Percentiles rank a stretch among this genome's conserved stretches.
phyloP scores from a whole-genome alignment of 345 rosid species.

The Murraya koenigii region DNA sequence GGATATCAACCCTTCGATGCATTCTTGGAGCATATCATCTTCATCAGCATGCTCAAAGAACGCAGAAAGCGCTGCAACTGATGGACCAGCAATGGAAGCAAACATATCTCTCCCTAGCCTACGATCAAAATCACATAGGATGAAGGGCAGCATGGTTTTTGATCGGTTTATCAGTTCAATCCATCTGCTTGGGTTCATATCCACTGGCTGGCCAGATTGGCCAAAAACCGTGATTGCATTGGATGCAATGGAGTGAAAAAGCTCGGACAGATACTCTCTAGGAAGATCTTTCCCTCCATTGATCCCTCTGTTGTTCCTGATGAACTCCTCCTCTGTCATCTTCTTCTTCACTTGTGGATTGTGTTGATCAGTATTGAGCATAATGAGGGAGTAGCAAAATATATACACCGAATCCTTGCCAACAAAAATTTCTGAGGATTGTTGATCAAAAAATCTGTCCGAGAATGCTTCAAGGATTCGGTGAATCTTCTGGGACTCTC shows the following conservation, averaged over 20 bases:
- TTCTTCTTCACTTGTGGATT: conserved; percentile 91
- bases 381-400: conserved; percentile 81
- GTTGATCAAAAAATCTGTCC: conserved; percentile 65
- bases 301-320: conserved; percentile 79
- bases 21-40: conserved; percentile 84
- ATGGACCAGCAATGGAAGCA: conserved; percentile 80
- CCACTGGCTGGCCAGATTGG: conserved; percentile 42
- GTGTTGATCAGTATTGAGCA: conserved; percentile 95
- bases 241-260: conserved; percentile 67
- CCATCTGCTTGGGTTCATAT: conserved; percentile 81
- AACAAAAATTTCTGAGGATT: conserved; percentile 63
- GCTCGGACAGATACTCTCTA: conserved; percentile 82
- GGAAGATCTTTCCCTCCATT: conserved; percentile 89
- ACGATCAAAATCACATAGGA: conserved; percentile 57
- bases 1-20: conserved; percentile 84
- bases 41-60: conserved; percentile 89
- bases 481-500: conserved; percentile 90
- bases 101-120: conserved; percentile 87
- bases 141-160: conserved; percentile 41
- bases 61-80: conserved; percentile 78
- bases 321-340: conserved; percentile 97
- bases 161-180: conserved; percentile 66
- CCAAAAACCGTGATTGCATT: conserved; percentile 55
- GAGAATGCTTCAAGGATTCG: conserved; percentile 82
- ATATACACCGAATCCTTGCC: conserved; percentile 72